Evolutionary conservation across 495 filamentous ascomycete species (phyloP), one percentile per base, ranked within the genome.

Genomic region (Penicillium riverlandense): DNA sequence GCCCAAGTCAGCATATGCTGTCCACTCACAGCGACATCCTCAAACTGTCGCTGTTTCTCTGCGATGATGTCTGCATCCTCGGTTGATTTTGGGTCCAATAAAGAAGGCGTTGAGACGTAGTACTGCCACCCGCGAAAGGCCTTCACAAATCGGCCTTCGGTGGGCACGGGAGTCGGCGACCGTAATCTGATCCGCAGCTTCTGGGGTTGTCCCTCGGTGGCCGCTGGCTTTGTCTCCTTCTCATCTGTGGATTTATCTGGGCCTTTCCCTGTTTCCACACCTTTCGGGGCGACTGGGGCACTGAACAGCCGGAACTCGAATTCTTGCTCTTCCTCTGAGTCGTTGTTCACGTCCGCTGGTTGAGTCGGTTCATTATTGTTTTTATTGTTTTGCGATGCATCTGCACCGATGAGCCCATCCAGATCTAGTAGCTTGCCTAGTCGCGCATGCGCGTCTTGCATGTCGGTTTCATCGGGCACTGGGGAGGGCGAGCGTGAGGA

Each of bases 261-360:
- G 7, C 43, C 43, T 9, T 33, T 29, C 11, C 33, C 9, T 14
- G 42, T 22, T 16, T 35, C 11, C 33, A 10, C 7, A 6, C 48
- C 35, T 34, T 46, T 54, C 8, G 40, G 37, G 32, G 51, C 58
- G 4, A 48, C 40, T 3, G 66, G 65, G 8, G 61, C 65, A 38
- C 62, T 67, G 59, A 73, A 73, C 22, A 73, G 45, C 4, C 70
- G 65, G 48, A 73, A 73, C 37, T 71, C 67, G 49, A 71, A 73
- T 44, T 71, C 70, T 49, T 73, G 64, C 43, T 72, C 70, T 29
- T 68, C 66, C 2, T 66, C 67, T 4, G 22, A 22, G 16, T 71
- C 66, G 1, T 56, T 44, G 14, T 37, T 34, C 8, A 15, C 41
- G 0, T 39, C 37, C 11, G 22, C 36, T 1, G 41, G 39, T 8